phyloP scores from a whole-genome alignment of 2,329 filamentous ascomycete species.

The Lachnellula cervina region DNA sequence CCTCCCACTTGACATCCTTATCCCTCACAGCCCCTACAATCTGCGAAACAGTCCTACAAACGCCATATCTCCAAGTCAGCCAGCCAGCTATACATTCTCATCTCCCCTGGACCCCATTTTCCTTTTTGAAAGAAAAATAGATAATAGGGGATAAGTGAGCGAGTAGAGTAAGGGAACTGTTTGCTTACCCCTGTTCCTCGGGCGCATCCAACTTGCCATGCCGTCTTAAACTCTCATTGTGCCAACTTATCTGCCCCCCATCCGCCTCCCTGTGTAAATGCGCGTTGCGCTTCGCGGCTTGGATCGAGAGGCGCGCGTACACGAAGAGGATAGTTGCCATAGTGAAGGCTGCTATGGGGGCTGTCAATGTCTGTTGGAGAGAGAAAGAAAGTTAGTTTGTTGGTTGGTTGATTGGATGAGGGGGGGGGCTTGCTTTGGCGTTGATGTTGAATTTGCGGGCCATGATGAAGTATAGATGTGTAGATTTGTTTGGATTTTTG shows the following conservation, averaged over 20 bases:
- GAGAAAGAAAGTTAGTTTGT: no score
- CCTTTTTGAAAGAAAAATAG: no score
- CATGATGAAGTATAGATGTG: slow-evolving; percentile 6
- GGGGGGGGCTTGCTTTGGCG: slow-evolving; percentile 12
- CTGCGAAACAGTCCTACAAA: slow-evolving; percentile 26
- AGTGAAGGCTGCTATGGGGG: slow-evolving; percentile 48
- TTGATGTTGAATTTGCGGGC: slow-evolving; percentile 27
- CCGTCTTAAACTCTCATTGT: slow-evolving; percentile 48
- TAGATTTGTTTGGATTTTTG: background rate
- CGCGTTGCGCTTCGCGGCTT: slow-evolving; percentile 61
- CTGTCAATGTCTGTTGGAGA: slow-evolving; percentile 34
- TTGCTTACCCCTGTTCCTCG: slow-evolving; percentile 22
- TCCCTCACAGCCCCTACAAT: slow-evolving; percentile 21
- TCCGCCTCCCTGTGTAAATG: slow-evolving; percentile 53
- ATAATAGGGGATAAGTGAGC: no score
- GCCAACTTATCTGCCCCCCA: slow-evolving; percentile 49
- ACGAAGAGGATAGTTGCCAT: slow-evolving; percentile 50
- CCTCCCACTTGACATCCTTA: slow-evolving; percentile 11
- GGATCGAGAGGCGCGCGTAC: slow-evolving; percentile 61
- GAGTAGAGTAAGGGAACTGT: no score
- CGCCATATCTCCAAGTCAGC: no score
- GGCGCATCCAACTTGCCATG: slow-evolving; percentile 45
- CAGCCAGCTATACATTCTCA: no score
- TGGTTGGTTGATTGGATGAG: background rate
- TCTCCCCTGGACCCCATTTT: no score